Evolutionary conservation across 306 rosid species (phyloP), one percentile per base, ranked within the genome.

Genomic region (Lathyrus aphaca): DNA sequence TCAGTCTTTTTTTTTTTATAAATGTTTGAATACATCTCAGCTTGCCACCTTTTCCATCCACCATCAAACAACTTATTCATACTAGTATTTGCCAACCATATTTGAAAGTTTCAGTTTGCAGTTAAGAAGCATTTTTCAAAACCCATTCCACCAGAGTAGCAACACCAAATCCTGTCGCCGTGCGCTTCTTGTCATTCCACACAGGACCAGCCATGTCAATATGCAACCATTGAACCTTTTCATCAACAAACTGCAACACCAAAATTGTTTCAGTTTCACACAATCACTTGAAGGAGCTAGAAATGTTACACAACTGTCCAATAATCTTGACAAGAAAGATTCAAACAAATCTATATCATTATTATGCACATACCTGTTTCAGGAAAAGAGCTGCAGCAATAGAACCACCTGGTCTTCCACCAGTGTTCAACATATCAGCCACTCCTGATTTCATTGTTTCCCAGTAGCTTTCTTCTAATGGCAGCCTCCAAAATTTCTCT

Each of bases 381-480:
- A 91, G 79, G 89, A 95, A 95, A 80, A 95, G 97, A 55, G 99
- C 96, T 10, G 99, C 99, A 62, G 54, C 81, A 50, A 95, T 95
- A 59, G 99, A 84, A 76, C 96, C 99, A 46, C 99, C 99, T 64
- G 61, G 86, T 70, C 90, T 88, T 46, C 86, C 86, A 59, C 97
- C 99, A 0, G 95, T 89, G 78, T 95, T 95, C 72, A 95, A 79
- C 99, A 91, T 95, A 80, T 95, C 99, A 37, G 99, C 99, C 23
- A 89, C 86, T 68, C 93, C 95, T 14, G 99, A 95, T 84, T 95
- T 95, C 97, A 91, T 91, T 9, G 89, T 70, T 51, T 95, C 99
- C 99, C 99, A 95, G 71, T 95, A 95, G 78, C 99, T 95, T 58
- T 91, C 97, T 79, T 95, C 99, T 80, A 95, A 6, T 5, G 99